Base-by-base conservation (phyloP, 1,139 yeast species). In the Yamadazyma trypodendri region DNA sequence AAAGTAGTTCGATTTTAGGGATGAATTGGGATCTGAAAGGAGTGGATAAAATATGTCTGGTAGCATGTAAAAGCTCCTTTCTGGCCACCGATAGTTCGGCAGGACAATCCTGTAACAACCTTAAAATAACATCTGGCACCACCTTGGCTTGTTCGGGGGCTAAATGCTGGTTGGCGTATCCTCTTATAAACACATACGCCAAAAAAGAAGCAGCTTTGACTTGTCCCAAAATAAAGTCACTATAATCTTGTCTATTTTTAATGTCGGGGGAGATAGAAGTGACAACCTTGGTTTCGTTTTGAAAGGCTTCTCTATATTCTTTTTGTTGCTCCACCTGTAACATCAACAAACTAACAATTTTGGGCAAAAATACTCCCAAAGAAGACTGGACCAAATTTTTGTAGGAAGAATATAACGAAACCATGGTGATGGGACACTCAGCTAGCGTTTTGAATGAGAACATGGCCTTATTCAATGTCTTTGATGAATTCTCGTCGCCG, bases 391-490 rank as follows among this genome's bases (percentile, higher is more conserved):
- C 87, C 38, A 89, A 65, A 31, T 79, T 79, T 56, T 88, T 87
- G 63, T 90, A 90, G 0, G 96, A 82, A 1, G 96, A 85, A 52
- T 87, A 88, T 38, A 94, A 70, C 6, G 96, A 79, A 2, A 94
- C 98, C 79, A 94, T 86, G 8, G 96, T 90, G 29, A 94, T 90
- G 6, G 99, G 99, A 56, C 97, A 90, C 60, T 94, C 99, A 0
- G 97, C 89, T 42, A 92, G 73, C 9, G 94, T 88, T 56, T 89
- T 90, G 69, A 92, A 92, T 2, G 97, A 89, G 52, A 61, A 71
- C 75, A 86, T 77, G 10, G 94, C 83, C 46, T 74, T 75, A 38
- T 68, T 59, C 25, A 77, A 69, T 2, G 66, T 55, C 42, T 74
- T 74, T 3, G 70, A 41, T 9, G 61, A 49, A 5, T 59, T 50